Evolutionary conservation across 331 rosid genomes (phyloP).

Genomic region (Acacia concinna): DNA sequence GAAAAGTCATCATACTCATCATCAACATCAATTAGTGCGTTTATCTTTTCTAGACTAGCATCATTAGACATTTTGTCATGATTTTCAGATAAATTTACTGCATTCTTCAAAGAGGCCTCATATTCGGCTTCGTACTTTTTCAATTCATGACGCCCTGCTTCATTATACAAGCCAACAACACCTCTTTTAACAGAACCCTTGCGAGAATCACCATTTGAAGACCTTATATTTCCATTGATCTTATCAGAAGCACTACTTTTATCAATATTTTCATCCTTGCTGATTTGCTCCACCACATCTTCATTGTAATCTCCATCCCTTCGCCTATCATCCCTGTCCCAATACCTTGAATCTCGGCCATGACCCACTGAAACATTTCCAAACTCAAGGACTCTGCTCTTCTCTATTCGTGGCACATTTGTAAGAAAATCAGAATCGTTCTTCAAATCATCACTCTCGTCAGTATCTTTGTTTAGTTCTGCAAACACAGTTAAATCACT

Average conservation of each 20-base stretch:
- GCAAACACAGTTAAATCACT: constrained; percentile 37
- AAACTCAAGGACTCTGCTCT: constrained; percentile 64
- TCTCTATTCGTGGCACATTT: constrained; percentile 75
- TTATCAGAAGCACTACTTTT: constrained; percentile 36
- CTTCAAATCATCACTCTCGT: constrained; percentile 57
- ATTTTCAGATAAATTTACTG: constrained; percentile 27
- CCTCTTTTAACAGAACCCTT: constrained; percentile 49
- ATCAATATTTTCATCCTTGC: constrained; percentile 32
- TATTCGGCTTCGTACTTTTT: constrained; percentile 83
- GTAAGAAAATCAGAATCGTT: constrained; percentile 77
- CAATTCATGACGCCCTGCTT: constrained; percentile 95
- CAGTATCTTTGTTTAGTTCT: constrained; percentile 46
- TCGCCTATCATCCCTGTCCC: constrained; percentile 98
- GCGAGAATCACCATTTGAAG: constrained; percentile 39
- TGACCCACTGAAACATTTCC: constrained; percentile 69
- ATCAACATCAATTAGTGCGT: constrained; percentile 45
- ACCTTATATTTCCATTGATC: constrained; percentile 37
- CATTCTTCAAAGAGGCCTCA: constrained; percentile 78
- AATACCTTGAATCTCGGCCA: constrained; percentile 92
- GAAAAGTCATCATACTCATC: constrained; percentile 87
- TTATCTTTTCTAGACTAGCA: constrained; percentile 46
- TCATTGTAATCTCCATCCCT: constrained; percentile 87
- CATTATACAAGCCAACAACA: constrained; percentile 72
- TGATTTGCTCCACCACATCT: constrained; percentile 50
- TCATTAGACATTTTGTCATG: constrained; percentile 36